Percentiles rank a stretch among this genome's conserved stretches.
phyloP scores from a whole-genome alignment of 352 stramenopile genomes.

The Globisporangium acanthophoron region DNA sequence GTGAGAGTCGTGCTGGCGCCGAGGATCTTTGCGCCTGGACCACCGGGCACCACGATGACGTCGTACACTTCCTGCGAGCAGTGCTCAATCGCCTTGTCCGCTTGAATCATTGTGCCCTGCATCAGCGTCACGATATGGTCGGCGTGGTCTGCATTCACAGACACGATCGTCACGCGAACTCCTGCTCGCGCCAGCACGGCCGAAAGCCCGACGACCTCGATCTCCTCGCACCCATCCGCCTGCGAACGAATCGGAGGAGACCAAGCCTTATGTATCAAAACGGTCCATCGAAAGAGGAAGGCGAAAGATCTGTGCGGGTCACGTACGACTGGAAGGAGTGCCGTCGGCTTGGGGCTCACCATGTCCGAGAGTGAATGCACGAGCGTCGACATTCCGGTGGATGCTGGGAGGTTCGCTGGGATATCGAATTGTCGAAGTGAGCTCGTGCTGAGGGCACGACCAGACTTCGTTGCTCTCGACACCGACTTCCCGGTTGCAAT shows the following conservation, averaged over 20 bases:
- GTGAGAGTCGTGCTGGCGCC: slow-evolving; percentile 34
- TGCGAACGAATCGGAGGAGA: slow-evolving; percentile 6
- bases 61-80: slow-evolving; percentile 56
- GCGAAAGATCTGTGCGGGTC: not conserved
- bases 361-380: slow-evolving; percentile 50
- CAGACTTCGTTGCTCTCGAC: too few relatives aligned
- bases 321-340: slow-evolving; percentile 52
- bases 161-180: slow-evolving; percentile 58
- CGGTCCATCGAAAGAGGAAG: not conserved
- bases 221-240: slow-evolving; percentile 56
- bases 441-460: too few relatives aligned
- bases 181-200: slow-evolving; percentile 50
- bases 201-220: slow-evolving; percentile 49
- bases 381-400: slow-evolving; percentile 32
- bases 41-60: slow-evolving; percentile 60
- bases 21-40: slow-evolving; percentile 42
- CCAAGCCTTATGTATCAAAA: not conserved
- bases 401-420: not conserved
- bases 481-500: not conserved
- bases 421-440: too few relatives aligned
- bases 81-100: slow-evolving; percentile 58
- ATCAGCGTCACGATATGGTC: slow-evolving; percentile 52
- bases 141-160: slow-evolving; percentile 31
- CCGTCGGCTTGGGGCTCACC: slow-evolving; percentile 54
- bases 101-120: slow-evolving; percentile 47